Evolutionary conservation across 129 eudicot genomes (phyloP), one percentile per base, ranked within the genome.

Genomic region (Flaveria robusta): DNA sequence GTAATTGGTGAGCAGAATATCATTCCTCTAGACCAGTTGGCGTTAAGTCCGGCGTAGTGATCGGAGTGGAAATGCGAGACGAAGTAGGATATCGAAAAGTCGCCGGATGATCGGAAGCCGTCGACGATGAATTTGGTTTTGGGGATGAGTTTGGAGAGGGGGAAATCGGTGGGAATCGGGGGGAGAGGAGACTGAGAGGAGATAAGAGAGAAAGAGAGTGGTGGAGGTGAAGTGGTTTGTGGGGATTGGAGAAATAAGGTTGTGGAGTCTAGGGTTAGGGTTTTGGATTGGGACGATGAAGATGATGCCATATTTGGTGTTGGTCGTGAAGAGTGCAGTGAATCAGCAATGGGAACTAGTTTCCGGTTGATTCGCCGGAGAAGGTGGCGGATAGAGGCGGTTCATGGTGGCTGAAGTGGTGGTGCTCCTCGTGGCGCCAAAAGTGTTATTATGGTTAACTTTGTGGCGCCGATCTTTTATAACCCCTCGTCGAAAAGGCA

Each of bases 11-110:
- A 91, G 82, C 96, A 89, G 34, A 43, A 91, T 8, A 94, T 87
- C 63, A 94, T 74, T 27, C 99, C 99, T 31, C 64, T 80, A 20
- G 96, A 81, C 97, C 97, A 94, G 64, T 42, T 80, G 0, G 93
- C 70, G 51, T 85, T 68, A 20, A 89, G 90, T 50, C 98, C 98
- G 11, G 76, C 26, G 79, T 94, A 94, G 89, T 94, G 98, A 70
- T 94, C 97, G 83, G 98, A 89, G 92, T 94, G 98, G 88, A 91
- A 94, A 74, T 94, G 98, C 0, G 97, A 85, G 75, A 94, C 93
- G 76, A 94, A 94, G 82, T 91, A 94, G 1, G 98, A 85, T 49
- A 89, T 65, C 43, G 98, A 91, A 81, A 79, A 69, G 20, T 84
- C 85, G 77, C 89, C 88, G 37, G 97, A 79, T 50, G 76, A 70